phyloP scores from a whole-genome alignment of 306 rosid species.

The Vigna angularis region DNA sequence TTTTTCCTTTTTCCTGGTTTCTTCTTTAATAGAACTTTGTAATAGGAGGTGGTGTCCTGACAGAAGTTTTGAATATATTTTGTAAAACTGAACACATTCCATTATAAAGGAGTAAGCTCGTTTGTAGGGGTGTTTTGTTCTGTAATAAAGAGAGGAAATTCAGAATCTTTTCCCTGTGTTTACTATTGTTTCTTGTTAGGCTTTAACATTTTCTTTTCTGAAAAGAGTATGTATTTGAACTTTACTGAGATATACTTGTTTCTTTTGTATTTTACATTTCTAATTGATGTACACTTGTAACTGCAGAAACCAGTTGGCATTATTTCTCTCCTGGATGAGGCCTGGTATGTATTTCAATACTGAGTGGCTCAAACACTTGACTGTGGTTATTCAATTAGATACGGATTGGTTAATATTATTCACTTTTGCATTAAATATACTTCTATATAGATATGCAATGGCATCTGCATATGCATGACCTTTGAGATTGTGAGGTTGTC shows the following conservation, averaged over 20 bases:
- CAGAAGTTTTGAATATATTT: too few relatives aligned
- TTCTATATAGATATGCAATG: neutral
- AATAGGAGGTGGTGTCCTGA: too few relatives aligned
- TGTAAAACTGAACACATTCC: too few relatives aligned
- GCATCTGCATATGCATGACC: constrained; percentile 13
- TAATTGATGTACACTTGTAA: constrained; percentile 51
- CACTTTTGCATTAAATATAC: constrained; percentile 4
- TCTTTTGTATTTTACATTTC: constrained; percentile 26
- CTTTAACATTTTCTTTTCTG: too few relatives aligned
- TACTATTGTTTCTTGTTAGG: too few relatives aligned
- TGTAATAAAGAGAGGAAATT: too few relatives aligned
- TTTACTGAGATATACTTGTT: neutral
- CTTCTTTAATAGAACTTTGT: too few relatives aligned
- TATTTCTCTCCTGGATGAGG: constrained; percentile 96
- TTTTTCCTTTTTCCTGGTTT: too few relatives aligned
- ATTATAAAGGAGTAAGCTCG: too few relatives aligned
- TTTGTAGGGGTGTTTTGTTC: too few relatives aligned
- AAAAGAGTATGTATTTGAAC: neutral
- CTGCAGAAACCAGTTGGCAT: constrained; percentile 97
- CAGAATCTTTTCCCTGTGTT: too few relatives aligned
- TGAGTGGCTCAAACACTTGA: constrained; percentile 9
- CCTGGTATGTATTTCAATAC: constrained; percentile 73
- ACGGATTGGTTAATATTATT: constrained; percentile 8
- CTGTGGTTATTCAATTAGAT: constrained; percentile 18
- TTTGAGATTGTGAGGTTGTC: constrained; percentile 49